Evolutionary conservation across 441 rosid species (phyloP), one percentile per base, ranked within the genome.

Genomic region (Caryocar brasiliense): DNA sequence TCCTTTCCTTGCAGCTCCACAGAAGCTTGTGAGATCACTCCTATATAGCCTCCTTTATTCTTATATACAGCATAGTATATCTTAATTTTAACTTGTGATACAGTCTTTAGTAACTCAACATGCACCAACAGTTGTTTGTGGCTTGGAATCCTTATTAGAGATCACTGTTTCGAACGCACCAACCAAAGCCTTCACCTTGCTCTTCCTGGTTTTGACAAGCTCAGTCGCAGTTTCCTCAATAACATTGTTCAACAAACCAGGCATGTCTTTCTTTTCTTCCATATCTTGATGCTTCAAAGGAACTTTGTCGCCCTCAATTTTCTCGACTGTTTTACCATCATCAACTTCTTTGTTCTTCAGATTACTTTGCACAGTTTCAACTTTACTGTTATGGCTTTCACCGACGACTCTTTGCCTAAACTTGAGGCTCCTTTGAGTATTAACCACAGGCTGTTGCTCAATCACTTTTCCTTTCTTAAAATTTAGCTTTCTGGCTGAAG

Each of bases 91-190:
- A n/a, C n/a, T n/a, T n/a, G n/a, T n/a, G n/a, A n/a, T n/a, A n/a
- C n/a, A n/a, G n/a, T n/a, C n/a, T n/a, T n/a, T n/a, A n/a, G n/a
- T n/a, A n/a, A n/a, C n/a, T n/a, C n/a, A n/a, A n/a, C n/a, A n/a
- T n/a, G n/a, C n/a, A n/a, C n/a, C n/a, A n/a, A n/a, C n/a, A n/a
- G n/a, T n/a, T n/a, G n/a, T n/a, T n/a, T n/a, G n/a, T n/a, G n/a
- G n/a, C n/a, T n/a, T n/a, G n/a, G n/a, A n/a, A n/a, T n/a, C n/a
- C n/a, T n/a, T n/a, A n/a, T n/a, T n/a, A n/a, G 92, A 88, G 58
- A 93, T 88, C 57, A 89, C 90, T 5, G 95, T 72, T 71, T 92
- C 97, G 51, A 92, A 92, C 45, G 97, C 99, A 27, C 93, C 85
- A 9, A 86, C 97, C 70, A 93, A 74, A 43, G 95, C 96, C 65